These are phyloP conservation scores for Agaricus sinodeliciosus DNA, from an alignment of 768 basidiomycete genomes.

Conservation along the genomic window DNA sequence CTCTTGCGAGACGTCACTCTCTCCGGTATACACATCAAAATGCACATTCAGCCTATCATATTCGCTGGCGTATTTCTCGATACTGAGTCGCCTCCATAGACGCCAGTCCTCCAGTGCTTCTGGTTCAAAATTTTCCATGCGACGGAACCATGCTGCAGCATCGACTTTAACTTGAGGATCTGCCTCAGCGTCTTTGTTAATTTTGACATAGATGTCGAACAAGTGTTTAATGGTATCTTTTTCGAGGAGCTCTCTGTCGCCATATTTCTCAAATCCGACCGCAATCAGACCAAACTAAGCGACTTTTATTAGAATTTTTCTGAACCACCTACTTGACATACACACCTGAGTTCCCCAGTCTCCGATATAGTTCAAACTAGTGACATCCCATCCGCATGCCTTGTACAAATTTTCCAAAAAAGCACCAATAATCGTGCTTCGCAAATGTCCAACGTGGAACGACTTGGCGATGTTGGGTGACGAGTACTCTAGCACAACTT, in stretches of 20 bases:
- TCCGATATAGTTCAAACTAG: conserved; percentile 89
- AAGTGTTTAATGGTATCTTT: conserved; percentile 92
- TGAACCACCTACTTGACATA: no score
- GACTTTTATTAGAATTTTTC: no score
- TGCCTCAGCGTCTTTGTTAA: conserved; percentile 45
- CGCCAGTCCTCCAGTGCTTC: conserved; percentile 82
- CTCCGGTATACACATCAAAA: conserved; percentile 91
- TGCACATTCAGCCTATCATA: conserved; percentile 85
- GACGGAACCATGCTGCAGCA: conserved; percentile 85
- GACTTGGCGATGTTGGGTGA: conserved; percentile 97
- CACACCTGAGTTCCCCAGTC: conserved; percentile 97
- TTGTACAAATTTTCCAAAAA: conserved; percentile 89
- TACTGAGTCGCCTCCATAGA: conserved; percentile 85
- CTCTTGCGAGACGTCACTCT: conserved; percentile 71
- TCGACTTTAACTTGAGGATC: conserved; percentile 68
- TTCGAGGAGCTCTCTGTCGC: conserved; percentile 75
- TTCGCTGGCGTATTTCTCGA: conserved; percentile 83
- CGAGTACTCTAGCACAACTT: conserved; percentile 84
- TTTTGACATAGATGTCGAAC: conserved; percentile 90
- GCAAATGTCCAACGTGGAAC: conserved; percentile 95
- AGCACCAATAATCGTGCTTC: conserved; percentile 98
- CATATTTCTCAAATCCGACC: conserved; percentile 66
- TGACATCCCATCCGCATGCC: conserved; percentile 90
- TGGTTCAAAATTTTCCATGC: conserved; percentile 92
- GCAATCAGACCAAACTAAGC: not conserved